These are phyloP conservation scores for Xylaria palmicola DNA, from an alignment of 495 filamentous ascomycete species.

Conservation along the genomic window DNA sequence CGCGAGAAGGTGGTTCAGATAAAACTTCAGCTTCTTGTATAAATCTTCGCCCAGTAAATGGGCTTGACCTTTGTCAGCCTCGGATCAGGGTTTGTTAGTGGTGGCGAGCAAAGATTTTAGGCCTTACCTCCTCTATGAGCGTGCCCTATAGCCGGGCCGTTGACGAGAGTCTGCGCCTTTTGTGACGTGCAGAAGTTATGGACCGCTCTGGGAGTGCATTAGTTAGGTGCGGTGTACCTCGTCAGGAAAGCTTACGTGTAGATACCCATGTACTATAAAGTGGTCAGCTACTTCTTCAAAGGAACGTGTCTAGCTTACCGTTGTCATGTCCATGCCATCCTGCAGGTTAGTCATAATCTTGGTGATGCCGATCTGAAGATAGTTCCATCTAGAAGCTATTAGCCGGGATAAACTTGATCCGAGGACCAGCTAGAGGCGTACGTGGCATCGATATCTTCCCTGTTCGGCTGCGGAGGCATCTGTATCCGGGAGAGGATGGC, in stretches of 20 bases:
- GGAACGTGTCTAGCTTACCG: conserved; percentile 52
- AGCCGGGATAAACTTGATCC: conserved; percentile 20
- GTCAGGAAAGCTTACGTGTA: conserved; percentile 69
- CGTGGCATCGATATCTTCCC: conserved; percentile 84
- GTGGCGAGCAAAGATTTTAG: conserved; percentile 5
- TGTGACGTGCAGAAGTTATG: conserved; percentile 99
- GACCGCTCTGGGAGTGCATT: conserved; percentile 63
- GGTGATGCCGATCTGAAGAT: conserved; percentile 81
- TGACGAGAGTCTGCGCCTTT: conserved; percentile 64
- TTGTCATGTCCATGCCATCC: conserved; percentile 87
- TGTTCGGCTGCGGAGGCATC: conserved; percentile 59
- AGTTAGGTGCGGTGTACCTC: conserved; percentile 17
- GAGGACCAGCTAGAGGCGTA: conserved; percentile 44
- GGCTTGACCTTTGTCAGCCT: conserved; percentile 48
- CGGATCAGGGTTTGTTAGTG: not conserved
- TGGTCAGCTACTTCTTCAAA: conserved; percentile 15
- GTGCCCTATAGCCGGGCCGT: conserved; percentile 37
- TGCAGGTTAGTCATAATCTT: conserved; percentile 91
- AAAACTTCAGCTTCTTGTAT: conserved; percentile 84
- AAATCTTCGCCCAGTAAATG: conserved; percentile 95
- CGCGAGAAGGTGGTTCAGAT: conserved; percentile 73
- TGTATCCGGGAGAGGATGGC: conserved; percentile 16
- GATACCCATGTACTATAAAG: conserved; percentile 83
- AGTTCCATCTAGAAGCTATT: conserved; percentile 68
- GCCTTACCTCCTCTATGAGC: conserved; percentile 77